phyloP scores from a whole-genome alignment of 1,284 basidiomycete genomes.

The Takashimella tepidaria region DNA sequence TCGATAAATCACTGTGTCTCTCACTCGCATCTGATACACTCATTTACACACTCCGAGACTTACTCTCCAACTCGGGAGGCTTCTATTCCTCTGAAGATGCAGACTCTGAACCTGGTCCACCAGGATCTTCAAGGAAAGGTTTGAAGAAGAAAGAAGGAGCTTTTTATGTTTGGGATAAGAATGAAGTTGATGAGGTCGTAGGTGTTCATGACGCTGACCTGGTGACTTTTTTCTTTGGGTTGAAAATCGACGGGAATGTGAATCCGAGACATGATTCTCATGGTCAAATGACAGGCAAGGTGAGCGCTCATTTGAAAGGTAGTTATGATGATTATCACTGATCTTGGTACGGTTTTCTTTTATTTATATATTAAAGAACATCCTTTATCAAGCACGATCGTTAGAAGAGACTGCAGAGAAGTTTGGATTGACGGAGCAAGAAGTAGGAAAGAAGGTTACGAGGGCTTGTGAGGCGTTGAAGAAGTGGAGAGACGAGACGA shows the following conservation, averaged over 20 bases:
- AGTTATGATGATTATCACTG: no score
- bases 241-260: slow-evolving; percentile 49
- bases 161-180: slow-evolving; percentile 51
- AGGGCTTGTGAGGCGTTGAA: slow-evolving; percentile 32
- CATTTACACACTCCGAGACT: slow-evolving; percentile 46
- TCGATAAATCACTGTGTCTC: slow-evolving; percentile 23
- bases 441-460: slow-evolving; percentile 27
- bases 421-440: slow-evolving; percentile 23
- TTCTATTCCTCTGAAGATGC: slow-evolving; percentile 53
- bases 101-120: slow-evolving; percentile 47
- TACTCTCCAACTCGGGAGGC: slow-evolving; percentile 44
- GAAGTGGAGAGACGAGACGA: slow-evolving; percentile 42
- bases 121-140: slow-evolving; percentile 3
- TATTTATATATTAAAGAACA: no score
- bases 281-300: slow-evolving; percentile 47
- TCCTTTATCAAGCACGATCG: slow-evolving; percentile 26
- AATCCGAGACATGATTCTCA: slow-evolving; percentile 48
- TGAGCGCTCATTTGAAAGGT: slow-evolving; percentile 7
- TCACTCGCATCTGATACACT: slow-evolving; percentile 43
- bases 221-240: slow-evolving; percentile 46
- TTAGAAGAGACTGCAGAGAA: slow-evolving; percentile 15
- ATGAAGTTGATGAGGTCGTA: slow-evolving; percentile 46
- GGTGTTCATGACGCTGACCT: slow-evolving; percentile 35
- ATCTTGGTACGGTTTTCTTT: no score
- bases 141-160: slow-evolving; percentile 46